Base-by-base conservation (phyloP, 768 basidiomycete species). In the Pleurotus sapidus region DNA sequence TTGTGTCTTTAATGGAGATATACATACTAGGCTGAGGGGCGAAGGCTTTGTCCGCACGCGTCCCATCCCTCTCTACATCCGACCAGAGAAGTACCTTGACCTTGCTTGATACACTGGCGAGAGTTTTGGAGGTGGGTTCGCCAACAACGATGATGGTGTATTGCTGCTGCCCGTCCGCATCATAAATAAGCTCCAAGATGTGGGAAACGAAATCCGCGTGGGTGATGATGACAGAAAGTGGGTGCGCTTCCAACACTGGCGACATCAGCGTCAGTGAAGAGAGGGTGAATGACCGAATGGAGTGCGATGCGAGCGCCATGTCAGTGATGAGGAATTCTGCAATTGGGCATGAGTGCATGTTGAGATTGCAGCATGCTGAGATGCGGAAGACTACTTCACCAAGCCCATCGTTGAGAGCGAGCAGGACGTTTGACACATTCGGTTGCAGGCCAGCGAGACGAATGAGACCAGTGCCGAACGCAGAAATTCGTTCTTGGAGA, bases 301-400 rank as follows among this genome's bases (percentile, higher is more conserved):
- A 86, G 60, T 84, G 80, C 5, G 83, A 81, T 1, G 87, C 85
- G 43, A 95, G 78, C 1, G 91, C 91, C 24, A 95, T 77, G 72
- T 94, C 92, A 25, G 84, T 77, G 46, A 94, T 82, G 64, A 93
- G 64, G 67, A 89, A 95, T 72, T 89, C 92, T 91, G 64, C 7
- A 30, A 34, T 34, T 34, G 30, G 37, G 3, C 6, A 59, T 17
- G 51, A 20, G 15, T 25, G 8, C 6, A 53, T 38, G 45, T 12
- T 4, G 15, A 23, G 23, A 8, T 18, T 7, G 18, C 23, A 11
- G 17, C n/a, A 15, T 54, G n/a, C 37, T 18, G 38, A 55, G 11
- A 56, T 42, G 1, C 30, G 23, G 38, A 14, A 49, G 14, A 30
- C 30, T 37, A 67, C 79, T 11, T 11, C 61, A 89, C 92, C 91